Conservation (phyloP, 176 grass and related monocot genomes). For the Sorghum bicolor region Sorghum_bicolor_NCBIv3 NC_012870.2:70412501-70413000, state of each 20-base stretch:
- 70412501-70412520: conserved; percentile 96
- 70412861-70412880: conserved; percentile 93
- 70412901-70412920: conserved; percentile 61
- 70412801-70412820: conserved; percentile 91
- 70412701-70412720: conserved; percentile 75
- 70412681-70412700: conserved; percentile 44
- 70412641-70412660: conserved; percentile 79
- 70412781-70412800: conserved; percentile 80
- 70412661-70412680: conserved; percentile 53
- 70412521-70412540: conserved; percentile 74
- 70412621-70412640: conserved; percentile 87
- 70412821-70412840: conserved; percentile 86
- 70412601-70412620: conserved; percentile 53
- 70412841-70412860: conserved; percentile 76
- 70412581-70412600: conserved; percentile 80
- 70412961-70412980: conserved; percentile 58
- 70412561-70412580: conserved; percentile 79
- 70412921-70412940: background rate
- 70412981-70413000: conserved; percentile 20
- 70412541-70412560: conserved; percentile 77
- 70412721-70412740: conserved; percentile 75
- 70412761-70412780: conserved; percentile 66
- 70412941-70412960: conserved; percentile 24
- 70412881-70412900: conserved; percentile 82
- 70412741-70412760: conserved; percentile 80